These are phyloP conservation scores for Euphorbia tirucalli DNA, from an alignment of 345 rosid genomes.

Conservation along the genomic window DNA sequence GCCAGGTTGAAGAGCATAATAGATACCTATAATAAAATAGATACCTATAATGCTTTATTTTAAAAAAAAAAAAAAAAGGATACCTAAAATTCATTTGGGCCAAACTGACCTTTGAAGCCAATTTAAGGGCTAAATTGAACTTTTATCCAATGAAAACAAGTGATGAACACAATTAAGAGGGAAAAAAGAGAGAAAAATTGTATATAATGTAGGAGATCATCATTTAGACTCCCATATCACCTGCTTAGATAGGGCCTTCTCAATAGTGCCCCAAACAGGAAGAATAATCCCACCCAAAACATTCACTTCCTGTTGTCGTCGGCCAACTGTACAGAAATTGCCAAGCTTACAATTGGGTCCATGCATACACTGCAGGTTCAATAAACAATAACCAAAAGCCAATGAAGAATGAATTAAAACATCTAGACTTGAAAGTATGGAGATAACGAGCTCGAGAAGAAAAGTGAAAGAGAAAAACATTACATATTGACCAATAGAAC, in stretches of 20 bases:
- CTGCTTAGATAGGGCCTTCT: constrained; percentile 95
- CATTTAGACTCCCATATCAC: constrained; percentile 34
- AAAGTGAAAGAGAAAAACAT: background rate
- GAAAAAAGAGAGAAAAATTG: no score
- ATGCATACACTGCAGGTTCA: constrained; percentile 86
- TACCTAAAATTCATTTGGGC: no score
- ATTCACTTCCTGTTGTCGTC: constrained; percentile 88
- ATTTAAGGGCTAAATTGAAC: no score
- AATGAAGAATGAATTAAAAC: background rate
- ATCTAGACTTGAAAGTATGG: background rate
- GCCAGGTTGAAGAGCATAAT: no score
- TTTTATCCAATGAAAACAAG: no score
- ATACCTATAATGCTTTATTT: no score
- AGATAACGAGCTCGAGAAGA: background rate
- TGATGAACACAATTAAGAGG: no score
- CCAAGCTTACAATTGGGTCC: constrained; percentile 93
- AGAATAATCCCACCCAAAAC: constrained; percentile 96
- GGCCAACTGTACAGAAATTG: constrained; percentile 89
- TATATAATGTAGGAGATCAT: background rate
- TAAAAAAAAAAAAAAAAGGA: no score
- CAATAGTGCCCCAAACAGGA: constrained; percentile 97
- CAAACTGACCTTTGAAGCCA: no score
- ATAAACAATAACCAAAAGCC: constrained; percentile 8
- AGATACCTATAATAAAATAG: no score
- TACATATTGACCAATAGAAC: background rate